Evolutionary conservation across 257 asterid species (phyloP).

Genomic region (Lantana camara): DNA sequence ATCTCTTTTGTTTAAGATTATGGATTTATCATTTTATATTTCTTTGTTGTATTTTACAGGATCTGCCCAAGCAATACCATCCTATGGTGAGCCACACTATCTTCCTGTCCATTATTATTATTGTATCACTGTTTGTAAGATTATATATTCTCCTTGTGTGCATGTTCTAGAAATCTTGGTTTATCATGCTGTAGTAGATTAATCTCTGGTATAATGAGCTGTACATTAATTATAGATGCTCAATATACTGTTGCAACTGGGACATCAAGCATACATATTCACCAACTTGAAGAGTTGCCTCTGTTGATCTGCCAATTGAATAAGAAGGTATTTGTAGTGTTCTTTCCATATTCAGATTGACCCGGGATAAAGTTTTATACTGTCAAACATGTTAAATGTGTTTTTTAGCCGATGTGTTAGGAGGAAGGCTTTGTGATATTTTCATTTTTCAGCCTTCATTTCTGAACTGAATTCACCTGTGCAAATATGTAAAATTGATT

Average conservation of each 20-base stretch:
- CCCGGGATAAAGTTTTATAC: neutral
- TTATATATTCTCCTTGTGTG: conserved; percentile 14
- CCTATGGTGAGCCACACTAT: conserved; percentile 40
- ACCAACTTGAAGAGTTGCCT: conserved; percentile 81
- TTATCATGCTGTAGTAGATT: conserved; percentile 31
- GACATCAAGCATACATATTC: conserved; percentile 45
- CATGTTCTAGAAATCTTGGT: conserved; percentile 34
- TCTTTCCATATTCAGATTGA: neutral
- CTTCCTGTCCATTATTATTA: conserved; percentile 22
- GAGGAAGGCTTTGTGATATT: neutral
- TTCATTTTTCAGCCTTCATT: neutral
- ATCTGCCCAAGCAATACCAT: conserved; percentile 40
- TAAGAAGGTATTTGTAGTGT: conserved; percentile 48
- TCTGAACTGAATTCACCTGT: conserved; percentile 7
- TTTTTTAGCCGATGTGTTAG: neutral
- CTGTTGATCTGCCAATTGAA: conserved; percentile 63
- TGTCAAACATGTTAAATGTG: neutral
- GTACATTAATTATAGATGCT: conserved; percentile 50
- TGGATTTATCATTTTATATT: conserved; percentile 30
- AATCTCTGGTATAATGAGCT: conserved; percentile 34
- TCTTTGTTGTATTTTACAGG: conserved; percentile 47
- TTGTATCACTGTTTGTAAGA: conserved; percentile 13
- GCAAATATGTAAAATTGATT: conserved; percentile 8
- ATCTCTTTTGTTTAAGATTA: neutral
- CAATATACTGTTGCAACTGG: conserved; percentile 45